phyloP scores from a whole-genome alignment of 805 yeast species.

The Saccharomyces jurei region DNA sequence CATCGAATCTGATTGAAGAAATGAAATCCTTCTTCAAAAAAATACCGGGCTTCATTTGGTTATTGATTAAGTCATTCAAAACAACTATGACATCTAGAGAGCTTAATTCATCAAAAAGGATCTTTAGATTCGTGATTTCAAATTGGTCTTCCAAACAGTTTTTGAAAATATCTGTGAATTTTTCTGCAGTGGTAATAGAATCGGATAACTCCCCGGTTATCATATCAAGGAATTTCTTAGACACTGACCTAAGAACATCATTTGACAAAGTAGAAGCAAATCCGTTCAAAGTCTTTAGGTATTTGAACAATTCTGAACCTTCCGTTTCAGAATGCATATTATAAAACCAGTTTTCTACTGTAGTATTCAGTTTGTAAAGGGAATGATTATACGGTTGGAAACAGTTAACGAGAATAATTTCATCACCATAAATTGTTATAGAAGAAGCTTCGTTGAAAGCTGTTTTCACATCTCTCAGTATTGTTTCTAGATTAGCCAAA shows the following conservation, averaged over 20 bases:
- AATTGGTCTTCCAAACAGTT: slow-evolving; percentile 35
- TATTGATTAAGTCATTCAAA: slow-evolving; percentile 33
- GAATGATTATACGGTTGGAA: slow-evolving; percentile 28
- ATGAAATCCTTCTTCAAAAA: slow-evolving; percentile 10
- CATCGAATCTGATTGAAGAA: slow-evolving; percentile 19
- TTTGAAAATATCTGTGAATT: slow-evolving; percentile 34
- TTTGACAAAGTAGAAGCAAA: slow-evolving; percentile 36
- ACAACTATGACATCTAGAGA: slow-evolving; percentile 32
- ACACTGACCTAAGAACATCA: slow-evolving; percentile 30
- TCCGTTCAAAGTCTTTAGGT: slow-evolving; percentile 30
- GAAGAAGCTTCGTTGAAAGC: slow-evolving; percentile 53
- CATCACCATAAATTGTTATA: slow-evolving; percentile 34
- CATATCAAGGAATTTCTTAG: slow-evolving; percentile 33
- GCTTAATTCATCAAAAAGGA: slow-evolving; percentile 35
- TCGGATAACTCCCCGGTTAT: slow-evolving; percentile 29
- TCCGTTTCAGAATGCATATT: slow-evolving; percentile 13
- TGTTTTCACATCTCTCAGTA: slow-evolving; percentile 64
- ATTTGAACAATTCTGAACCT: slow-evolving; percentile 25
- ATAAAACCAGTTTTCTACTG: slow-evolving; percentile 25
- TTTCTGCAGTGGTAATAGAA: slow-evolving; percentile 28
- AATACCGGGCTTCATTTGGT: slow-evolving; percentile 10
- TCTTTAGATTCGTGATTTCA: slow-evolving; percentile 32
- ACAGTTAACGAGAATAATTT: slow-evolving; percentile 24
- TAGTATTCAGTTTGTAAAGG: slow-evolving; percentile 20
- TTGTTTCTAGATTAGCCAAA: slow-evolving; percentile 61